Conservation (phyloP, 1,284 basidiomycete genomes). For the Cystobasidiaceae sp. region DNA sequence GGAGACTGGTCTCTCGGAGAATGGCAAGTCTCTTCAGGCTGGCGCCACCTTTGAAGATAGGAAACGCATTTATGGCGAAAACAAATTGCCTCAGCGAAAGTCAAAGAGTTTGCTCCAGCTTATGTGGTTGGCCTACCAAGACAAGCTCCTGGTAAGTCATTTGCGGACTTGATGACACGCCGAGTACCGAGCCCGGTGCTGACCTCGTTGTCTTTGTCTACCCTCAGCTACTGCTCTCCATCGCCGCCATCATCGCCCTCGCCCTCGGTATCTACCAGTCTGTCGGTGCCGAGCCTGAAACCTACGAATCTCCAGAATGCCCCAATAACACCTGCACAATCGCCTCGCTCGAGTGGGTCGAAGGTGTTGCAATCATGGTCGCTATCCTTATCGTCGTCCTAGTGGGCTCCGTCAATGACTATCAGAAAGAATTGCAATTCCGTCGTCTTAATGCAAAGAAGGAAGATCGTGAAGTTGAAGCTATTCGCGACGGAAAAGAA, state of each 20-base stretch:
- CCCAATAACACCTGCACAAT: slow-evolving; percentile 38
- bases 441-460: slow-evolving; percentile 87
- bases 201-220: neutral
- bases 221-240: slow-evolving; percentile 70
- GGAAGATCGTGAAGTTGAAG: slow-evolving; percentile 88
- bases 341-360: slow-evolving; percentile 77
- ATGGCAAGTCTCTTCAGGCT: slow-evolving; percentile 45
- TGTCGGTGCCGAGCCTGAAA: slow-evolving; percentile 64
- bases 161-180: neutral
- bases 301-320: slow-evolving; percentile 50
- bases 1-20: slow-evolving; percentile 50
- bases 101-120: slow-evolving; percentile 74
- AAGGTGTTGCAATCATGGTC: slow-evolving; percentile 93
- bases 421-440: slow-evolving; percentile 97
- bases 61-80: slow-evolving; percentile 71
- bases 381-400: slow-evolving; percentile 80
- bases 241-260: slow-evolving; percentile 87
- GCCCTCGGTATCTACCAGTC: slow-evolving; percentile 92
- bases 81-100: slow-evolving; percentile 69
- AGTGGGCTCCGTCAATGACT: slow-evolving; percentile 85
- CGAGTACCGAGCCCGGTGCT: too few species aligned
- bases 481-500: slow-evolving; percentile 77
- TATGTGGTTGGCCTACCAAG: slow-evolving; percentile 92
- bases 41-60: slow-evolving; percentile 59
- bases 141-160: slow-evolving; percentile 75